Base-by-base conservation (phyloP, 805 yeast species). In the Hemisphaericaspora nanyangensis region DNA sequence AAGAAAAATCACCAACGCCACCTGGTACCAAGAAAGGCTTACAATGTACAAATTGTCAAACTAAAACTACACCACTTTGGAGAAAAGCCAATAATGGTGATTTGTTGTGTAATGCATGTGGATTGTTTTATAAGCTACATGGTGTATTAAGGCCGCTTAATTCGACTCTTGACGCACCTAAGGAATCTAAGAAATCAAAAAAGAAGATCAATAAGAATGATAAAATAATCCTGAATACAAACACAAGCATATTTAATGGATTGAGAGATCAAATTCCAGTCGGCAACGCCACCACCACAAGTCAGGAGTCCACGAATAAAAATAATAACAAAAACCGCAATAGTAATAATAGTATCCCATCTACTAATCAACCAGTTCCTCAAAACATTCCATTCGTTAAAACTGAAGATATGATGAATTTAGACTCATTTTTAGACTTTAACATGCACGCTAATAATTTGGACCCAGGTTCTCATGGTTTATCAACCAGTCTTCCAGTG, bases 11-110 rank as follows among this genome's bases (percentile, higher is more conserved):
- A 10, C 34, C 36, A n/a, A n/a, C 29, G 3, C 39, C 39, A 26
- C 12, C 32, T 7, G 12, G 20, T 12, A n/a, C 40, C 35, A 52
- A 51, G 37, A 58, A 56, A 37, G 31, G 50, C 3, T 48, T 64
- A 16, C 70, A 61, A 41, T 69, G 74, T 42, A 50, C 68, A 16
- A 68, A 69, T 50, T 69, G 74, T 45, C 63, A 63, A 29, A 68
- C 74, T 5, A 59, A 54, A 42, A 68, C 74, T 4, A 68, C 74
- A 1, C 74, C 74, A 8, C 48, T 69, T 17, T 69, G 74, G 74
- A 54, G 74, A 29, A 67, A 63, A 42, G 56, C 71, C 8, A 61
- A 58, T 45, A 56, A 59, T 31, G 74, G 74, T 6, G 71, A 65
- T 35, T 56, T 68, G 31, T 53, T 69, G 20, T 69, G 74, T 44